Evolutionary conservation across 768 basidiomycete genomes (phyloP).

Genomic region (Tulasnella sp.): DNA sequence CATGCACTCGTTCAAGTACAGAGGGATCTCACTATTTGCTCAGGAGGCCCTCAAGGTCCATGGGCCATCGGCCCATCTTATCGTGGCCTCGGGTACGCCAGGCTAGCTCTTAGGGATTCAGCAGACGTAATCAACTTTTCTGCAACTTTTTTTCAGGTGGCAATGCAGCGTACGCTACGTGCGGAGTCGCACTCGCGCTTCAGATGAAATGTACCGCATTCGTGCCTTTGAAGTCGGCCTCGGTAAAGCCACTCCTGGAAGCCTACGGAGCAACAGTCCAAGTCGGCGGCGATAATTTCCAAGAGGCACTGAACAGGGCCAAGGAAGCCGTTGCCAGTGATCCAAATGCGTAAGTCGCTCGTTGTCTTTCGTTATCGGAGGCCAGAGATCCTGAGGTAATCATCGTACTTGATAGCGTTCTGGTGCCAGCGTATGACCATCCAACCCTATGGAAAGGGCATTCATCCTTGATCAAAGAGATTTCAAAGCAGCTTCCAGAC

Average conservation of each 20-base stretch:
- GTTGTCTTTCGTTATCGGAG: background rate
- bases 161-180: conserved; percentile 75
- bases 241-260: conserved; percentile 41
- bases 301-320: conserved; percentile 56
- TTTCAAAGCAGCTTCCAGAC: conserved; percentile 49
- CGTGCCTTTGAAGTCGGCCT: conserved; percentile 50
- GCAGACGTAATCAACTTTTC: background rate
- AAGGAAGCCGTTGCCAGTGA: conserved; percentile 46
- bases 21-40: conserved; percentile 63
- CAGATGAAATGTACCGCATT: conserved; percentile 62
- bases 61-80: conserved; percentile 56
- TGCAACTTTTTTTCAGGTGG: conserved; percentile 44
- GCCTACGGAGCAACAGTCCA: conserved; percentile 56
- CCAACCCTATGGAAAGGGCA: conserved; percentile 71
- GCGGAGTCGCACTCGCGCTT: conserved; percentile 56
- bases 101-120: background rate
- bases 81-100: conserved; percentile 54
- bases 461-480: conserved; percentile 67
- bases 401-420: conserved; percentile 45
- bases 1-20: conserved; percentile 71
- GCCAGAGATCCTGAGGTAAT: background rate
- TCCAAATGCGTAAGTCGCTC: conserved; percentile 46
- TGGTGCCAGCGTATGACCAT: conserved; percentile 71
- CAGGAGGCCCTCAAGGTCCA: conserved; percentile 49
- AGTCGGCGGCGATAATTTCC: conserved; percentile 56